A percentile compares a stretch with the other conserved stretches of the same genome.
Evolutionary conservation across 1,284 basidiomycete genomes (phyloP).

Genomic region (Leccinum olivaceoglutinosum): DNA sequence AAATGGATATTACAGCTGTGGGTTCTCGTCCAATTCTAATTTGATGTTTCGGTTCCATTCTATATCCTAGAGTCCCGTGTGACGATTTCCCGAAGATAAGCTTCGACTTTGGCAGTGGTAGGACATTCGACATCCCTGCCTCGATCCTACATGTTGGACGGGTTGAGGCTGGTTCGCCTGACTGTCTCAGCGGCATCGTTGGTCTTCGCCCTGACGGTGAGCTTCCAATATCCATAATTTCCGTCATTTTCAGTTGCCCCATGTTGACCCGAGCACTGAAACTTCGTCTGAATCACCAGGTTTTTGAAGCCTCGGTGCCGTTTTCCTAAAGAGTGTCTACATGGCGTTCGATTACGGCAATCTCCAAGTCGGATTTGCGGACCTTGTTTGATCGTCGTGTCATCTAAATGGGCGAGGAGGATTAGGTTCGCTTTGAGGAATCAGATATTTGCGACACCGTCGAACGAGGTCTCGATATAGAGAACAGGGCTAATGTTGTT

Average conservation of each 20-base stretch:
- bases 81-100: too few species aligned
- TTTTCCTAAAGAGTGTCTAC: background rate
- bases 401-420: conserved; percentile 40
- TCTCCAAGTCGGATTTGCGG: background rate
- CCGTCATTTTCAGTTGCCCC: background rate
- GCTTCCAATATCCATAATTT: background rate
- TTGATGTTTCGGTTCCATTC: too few species aligned
- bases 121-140: too few species aligned
- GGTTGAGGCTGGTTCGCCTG: background rate
- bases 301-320: background rate
- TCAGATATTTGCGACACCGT: background rate
- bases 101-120: too few species aligned
- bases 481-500: too few species aligned
- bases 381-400: conserved; percentile 15
- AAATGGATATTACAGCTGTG: too few species aligned
- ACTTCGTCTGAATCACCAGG: background rate
- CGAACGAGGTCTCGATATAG: background rate
- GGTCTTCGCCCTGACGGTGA: background rate
- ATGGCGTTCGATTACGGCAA: background rate
- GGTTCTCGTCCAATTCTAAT: too few species aligned
- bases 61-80: too few species aligned
- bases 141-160: background rate
- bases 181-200: background rate
- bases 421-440: conserved; percentile 30
- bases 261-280: background rate